phyloP scores from a whole-genome alignment of 202 grass and related monocot species.

The Schoenoplectus tabernaemontani region DNA sequence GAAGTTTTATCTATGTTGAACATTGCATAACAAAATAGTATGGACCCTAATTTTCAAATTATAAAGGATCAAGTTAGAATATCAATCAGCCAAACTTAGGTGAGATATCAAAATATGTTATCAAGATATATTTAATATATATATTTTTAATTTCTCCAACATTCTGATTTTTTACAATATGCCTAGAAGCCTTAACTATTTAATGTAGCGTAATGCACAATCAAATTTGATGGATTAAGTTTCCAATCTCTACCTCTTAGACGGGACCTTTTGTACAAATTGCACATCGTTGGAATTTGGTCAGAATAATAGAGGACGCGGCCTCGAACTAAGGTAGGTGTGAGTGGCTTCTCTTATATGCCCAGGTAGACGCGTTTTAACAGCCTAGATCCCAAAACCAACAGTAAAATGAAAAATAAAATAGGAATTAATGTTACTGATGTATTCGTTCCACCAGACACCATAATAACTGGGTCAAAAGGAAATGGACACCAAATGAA shows the following conservation, averaged over 20 bases:
- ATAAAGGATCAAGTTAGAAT: background rate
- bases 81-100: background rate
- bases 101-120: background rate
- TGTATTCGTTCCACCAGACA: conserved; percentile 12
- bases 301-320: background rate
- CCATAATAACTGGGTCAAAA: conserved; percentile 22
- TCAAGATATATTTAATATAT: background rate
- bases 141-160: background rate
- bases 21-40: background rate
- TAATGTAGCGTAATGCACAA: background rate
- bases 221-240: background rate
- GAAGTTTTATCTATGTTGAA: background rate
- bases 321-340: background rate
- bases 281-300: background rate
- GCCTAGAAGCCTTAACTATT: background rate
- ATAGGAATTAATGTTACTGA: conserved; percentile 12
- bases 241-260: background rate
- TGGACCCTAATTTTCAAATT: background rate
- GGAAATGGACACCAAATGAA: background rate
- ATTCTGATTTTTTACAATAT: background rate
- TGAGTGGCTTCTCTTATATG: conserved; percentile 14
- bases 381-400: conserved; percentile 44
- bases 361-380: conserved; percentile 55
- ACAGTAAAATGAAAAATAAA: background rate
- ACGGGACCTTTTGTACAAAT: background rate